Conservation (phyloP, 129 eudicot genomes). For the Arctium lappa region DNA sequence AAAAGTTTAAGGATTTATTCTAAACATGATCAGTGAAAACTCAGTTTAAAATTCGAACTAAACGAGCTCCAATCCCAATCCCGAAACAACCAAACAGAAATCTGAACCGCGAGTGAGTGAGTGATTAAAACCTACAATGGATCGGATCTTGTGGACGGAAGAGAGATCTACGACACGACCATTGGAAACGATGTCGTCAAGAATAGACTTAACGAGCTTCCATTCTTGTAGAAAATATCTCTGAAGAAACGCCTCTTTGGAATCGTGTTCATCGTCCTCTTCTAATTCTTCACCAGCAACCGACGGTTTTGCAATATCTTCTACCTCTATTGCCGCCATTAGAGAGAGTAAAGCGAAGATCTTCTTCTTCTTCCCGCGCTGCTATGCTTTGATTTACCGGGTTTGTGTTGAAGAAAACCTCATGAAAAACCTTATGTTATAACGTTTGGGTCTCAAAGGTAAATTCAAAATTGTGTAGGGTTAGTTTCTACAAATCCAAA, state of each 20-base stretch:
- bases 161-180: constrained; percentile 67
- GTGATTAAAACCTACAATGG: constrained; percentile 49
- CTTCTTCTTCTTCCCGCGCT: constrained; percentile 35
- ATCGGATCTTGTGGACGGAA: constrained; percentile 78
- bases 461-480: neutral
- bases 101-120: constrained; percentile 18
- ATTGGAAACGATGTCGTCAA: constrained; percentile 66
- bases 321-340: constrained; percentile 32
- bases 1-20: neutral
- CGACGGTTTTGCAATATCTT: constrained; percentile 25
- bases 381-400: constrained; percentile 28
- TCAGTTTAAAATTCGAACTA: neutral
- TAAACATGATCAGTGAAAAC: neutral
- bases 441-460: neutral
- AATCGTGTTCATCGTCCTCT: constrained; percentile 77
- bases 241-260: constrained; percentile 57
- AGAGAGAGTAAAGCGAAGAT: constrained; percentile 4
- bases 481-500: neutral
- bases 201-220: constrained; percentile 75
- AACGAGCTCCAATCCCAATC: neutral
- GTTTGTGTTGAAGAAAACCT: constrained; percentile 9
- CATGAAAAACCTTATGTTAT: neutral
- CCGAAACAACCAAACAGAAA: neutral
- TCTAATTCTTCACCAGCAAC: neutral
- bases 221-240: constrained; percentile 84